A percentile compares a stretch with the other conserved stretches of the same genome.
These are phyloP conservation scores for Erysimum cheiranthoides DNA, from an alignment of 345 rosid species.

Conservation along the genomic window DNA sequence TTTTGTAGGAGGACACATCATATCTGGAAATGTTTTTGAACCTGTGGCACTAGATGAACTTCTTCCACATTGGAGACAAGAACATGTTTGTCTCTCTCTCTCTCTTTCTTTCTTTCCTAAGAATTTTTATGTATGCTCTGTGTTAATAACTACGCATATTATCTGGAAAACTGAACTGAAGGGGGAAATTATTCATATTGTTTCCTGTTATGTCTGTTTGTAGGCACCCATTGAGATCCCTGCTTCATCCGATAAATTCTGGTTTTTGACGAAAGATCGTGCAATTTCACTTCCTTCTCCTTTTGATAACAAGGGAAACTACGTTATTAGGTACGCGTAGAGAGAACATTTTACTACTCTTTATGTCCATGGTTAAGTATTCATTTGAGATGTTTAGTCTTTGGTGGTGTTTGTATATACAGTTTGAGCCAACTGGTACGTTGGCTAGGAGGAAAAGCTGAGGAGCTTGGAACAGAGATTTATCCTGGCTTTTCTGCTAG, in stretches of 20 bases:
- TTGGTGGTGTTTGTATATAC: slow-evolving; percentile 35
- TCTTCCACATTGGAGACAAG: slow-evolving; percentile 90
- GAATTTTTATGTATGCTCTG: neutral
- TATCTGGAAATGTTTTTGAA: slow-evolving; percentile 92
- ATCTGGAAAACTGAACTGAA: neutral
- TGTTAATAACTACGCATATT: neutral
- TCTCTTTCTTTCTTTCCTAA: neutral
- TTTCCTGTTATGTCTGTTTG: slow-evolving; percentile 30
- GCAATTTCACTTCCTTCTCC: slow-evolving; percentile 87
- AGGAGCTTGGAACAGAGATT: slow-evolving; percentile 93
- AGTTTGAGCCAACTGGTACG: slow-evolving; percentile 90
- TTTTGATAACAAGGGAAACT: slow-evolving; percentile 87
- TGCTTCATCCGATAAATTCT: slow-evolving; percentile 89
- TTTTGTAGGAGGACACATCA: slow-evolving; percentile 75
- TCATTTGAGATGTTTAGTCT: slow-evolving; percentile 17
- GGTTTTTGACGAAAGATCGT: slow-evolving; percentile 77
- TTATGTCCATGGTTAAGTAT: neutral
- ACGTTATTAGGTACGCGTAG: slow-evolving; percentile 74
- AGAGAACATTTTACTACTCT: neutral
- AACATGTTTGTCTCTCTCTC: slow-evolving; percentile 58
- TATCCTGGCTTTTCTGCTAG: slow-evolving; percentile 96
- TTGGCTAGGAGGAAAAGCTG: slow-evolving; percentile 94
- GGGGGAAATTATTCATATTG: neutral
- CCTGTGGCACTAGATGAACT: slow-evolving; percentile 89
- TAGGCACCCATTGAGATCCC: slow-evolving; percentile 84